Evolutionary conservation across 2,329 filamentous ascomycete genomes (phyloP).

Genomic region (Fonsecaea multimorphosa): DNA sequence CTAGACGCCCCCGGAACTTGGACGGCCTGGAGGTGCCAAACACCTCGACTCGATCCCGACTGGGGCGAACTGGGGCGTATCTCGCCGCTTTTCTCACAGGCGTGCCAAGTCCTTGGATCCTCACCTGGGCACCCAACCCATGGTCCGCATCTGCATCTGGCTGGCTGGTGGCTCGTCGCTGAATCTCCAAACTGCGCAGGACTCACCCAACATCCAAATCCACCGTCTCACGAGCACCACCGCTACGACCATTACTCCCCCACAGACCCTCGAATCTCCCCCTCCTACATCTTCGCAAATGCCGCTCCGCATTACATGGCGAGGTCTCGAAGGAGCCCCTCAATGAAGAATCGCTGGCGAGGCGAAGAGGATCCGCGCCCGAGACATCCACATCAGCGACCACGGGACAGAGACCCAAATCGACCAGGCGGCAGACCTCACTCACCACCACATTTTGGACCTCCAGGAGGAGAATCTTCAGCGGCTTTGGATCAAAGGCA

Average conservation of each 20-base stretch:
- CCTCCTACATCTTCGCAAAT: constrained; percentile 41
- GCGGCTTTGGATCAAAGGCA: constrained; percentile 26
- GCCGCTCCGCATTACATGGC: constrained; percentile 56
- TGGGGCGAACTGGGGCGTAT: neutral
- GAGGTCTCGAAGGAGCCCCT: constrained; percentile 56
- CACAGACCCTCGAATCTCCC: constrained; percentile 6
- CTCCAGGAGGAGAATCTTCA: constrained; percentile 17
- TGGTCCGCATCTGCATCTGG: constrained; percentile 6
- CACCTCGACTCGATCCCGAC: constrained; percentile 1
- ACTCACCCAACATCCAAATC: constrained; percentile 29
- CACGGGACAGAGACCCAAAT: constrained; percentile 45
- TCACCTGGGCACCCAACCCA: constrained; percentile 15
- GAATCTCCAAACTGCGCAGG: constrained; percentile 35
- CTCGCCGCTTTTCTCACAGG: neutral
- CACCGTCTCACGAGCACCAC: constrained; percentile 17
- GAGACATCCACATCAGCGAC: constrained; percentile 32
- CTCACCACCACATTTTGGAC: constrained; percentile 34
- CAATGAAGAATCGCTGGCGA: constrained; percentile 59
- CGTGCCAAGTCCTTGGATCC: constrained; percentile 17
- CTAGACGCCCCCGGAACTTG: constrained; percentile 6
- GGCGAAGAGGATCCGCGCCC: constrained; percentile 51
- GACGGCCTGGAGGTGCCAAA: neutral
- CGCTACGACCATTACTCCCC: constrained; percentile 12
- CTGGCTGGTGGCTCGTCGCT: constrained; percentile 14
- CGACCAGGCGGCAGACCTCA: constrained; percentile 21